Percentiles rank a stretch among this genome's conserved stretches.
These are phyloP conservation scores for Epichloe uncinata DNA, from an alignment of 2,329 filamentous ascomycete species.

Conservation along the genomic window DNA sequence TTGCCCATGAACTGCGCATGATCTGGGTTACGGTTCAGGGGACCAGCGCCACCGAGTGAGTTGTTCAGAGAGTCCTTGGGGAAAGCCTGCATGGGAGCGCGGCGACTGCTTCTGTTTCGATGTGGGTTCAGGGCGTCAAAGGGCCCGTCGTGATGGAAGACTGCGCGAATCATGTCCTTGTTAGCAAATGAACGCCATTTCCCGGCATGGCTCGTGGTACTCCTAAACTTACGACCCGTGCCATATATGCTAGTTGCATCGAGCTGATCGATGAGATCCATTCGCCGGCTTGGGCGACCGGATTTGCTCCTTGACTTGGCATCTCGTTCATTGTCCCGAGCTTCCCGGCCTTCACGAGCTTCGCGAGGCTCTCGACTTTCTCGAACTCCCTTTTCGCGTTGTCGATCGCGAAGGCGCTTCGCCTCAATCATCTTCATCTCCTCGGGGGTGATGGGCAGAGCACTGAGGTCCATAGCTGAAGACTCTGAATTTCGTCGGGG, in stretches of 20 bases:
- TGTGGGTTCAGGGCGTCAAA: slow-evolving; percentile 95
- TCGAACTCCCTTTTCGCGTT: slow-evolving; percentile 10
- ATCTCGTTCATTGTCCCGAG: slow-evolving; percentile 24
- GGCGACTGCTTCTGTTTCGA: slow-evolving; percentile 71
- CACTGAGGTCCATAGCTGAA: slow-evolving; percentile 47
- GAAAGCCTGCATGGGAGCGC: slow-evolving; percentile 93
- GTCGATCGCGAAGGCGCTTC: slow-evolving; percentile 14
- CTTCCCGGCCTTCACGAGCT: slow-evolving; percentile 28
- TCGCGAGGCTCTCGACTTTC: slow-evolving; percentile 9
- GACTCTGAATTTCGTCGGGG: slow-evolving; percentile 69
- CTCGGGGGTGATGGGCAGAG: slow-evolving; percentile 47
- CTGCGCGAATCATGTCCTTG: slow-evolving; percentile 28
- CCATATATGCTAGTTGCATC: slow-evolving; percentile 95
- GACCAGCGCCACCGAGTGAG: slow-evolving; percentile 74
- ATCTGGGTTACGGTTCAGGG: slow-evolving; percentile 68
- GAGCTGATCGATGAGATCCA: slow-evolving; percentile 93
- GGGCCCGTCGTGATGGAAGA: slow-evolving; percentile 94
- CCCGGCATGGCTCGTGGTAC: not conserved
- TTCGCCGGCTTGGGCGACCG: slow-evolving; percentile 34
- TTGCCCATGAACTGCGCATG: slow-evolving; percentile 78
- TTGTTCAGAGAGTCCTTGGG: slow-evolving; percentile 89
- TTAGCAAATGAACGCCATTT: not conserved
- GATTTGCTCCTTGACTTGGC: slow-evolving; percentile 33
- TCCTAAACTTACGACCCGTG: slow-evolving; percentile 57
- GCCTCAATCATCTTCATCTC: slow-evolving; percentile 26